phyloP scores from a whole-genome alignment of 306 rosid genomes.

The Herpetospermum pedunculosum region DNA sequence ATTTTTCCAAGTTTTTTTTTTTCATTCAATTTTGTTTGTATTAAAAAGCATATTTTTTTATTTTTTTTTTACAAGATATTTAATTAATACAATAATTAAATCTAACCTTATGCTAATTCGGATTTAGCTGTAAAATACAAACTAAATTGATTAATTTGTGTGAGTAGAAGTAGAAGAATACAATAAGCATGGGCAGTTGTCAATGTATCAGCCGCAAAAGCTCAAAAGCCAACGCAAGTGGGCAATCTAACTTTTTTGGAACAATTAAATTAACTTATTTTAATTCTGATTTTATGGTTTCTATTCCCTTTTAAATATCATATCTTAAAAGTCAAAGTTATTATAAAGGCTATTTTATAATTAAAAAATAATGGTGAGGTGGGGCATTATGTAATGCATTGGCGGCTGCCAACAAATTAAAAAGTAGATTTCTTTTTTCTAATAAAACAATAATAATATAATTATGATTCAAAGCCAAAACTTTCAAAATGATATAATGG shows the following conservation, averaged over 20 bases:
- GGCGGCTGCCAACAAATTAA: neutral
- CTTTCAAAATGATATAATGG: neutral
- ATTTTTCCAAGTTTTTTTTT: no score
- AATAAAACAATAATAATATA: neutral
- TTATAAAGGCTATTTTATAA: neutral
- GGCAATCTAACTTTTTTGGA: neutral
- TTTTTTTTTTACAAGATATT: no score
- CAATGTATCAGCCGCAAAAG: conserved; percentile 8
- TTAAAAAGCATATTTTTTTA: no score
- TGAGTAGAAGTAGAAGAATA: no score
- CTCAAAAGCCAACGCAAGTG: neutral
- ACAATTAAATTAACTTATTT: neutral
- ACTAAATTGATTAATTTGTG: no score
- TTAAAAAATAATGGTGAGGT: no score
- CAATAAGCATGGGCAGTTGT: neutral
- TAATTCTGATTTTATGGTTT: neutral
- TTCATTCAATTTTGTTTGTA: no score
- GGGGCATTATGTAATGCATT: neutral
- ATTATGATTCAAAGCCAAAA: neutral
- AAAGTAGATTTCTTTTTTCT: no score
- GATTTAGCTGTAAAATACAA: no score
- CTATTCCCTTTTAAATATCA: neutral
- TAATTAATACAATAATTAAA: no score
- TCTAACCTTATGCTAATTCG: no score
- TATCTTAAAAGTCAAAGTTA: conserved; percentile 2